Evolutionary conservation across 1,284 basidiomycete species (phyloP).

Genomic region (Tilletia horrida): DNA sequence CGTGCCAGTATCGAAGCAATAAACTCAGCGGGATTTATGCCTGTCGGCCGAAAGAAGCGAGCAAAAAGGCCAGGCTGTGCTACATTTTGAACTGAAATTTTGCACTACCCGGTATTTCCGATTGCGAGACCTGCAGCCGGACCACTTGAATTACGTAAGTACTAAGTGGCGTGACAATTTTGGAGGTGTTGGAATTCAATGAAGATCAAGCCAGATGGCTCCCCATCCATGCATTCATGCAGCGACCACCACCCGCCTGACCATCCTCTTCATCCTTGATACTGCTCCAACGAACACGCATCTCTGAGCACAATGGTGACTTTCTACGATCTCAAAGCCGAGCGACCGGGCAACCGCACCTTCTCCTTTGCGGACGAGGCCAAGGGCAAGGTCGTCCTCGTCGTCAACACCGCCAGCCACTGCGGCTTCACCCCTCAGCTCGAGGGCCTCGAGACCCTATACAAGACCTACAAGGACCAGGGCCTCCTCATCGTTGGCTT

Average conservation of each 20-base stretch:
- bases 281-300: too few relatives aligned
- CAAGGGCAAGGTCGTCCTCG: constrained; percentile 61
- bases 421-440: constrained; percentile 75
- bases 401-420: constrained; percentile 62
- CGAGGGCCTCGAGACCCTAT: constrained; percentile 75
- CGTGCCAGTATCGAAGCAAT: too few relatives aligned
- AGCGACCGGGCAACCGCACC: constrained; percentile 37
- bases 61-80: too few relatives aligned
- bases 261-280: neutral
- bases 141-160: too few relatives aligned
- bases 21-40: too few relatives aligned
- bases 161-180: too few relatives aligned
- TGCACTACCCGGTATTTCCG: too few relatives aligned
- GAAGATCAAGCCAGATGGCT: too few relatives aligned
- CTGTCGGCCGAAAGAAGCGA: too few relatives aligned
- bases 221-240: neutral
- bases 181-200: too few relatives aligned
- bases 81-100: too few relatives aligned
- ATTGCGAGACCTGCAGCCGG: too few relatives aligned
- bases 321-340: constrained; percentile 53
- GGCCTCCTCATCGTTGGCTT: constrained; percentile 75
- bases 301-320: constrained; percentile 45
- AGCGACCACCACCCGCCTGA: neutral
- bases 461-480: constrained; percentile 76
- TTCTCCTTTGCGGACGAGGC: constrained; percentile 50